phyloP scores from a whole-genome alignment of 352 stramenopile species.

The Phytophthora parvispora region DNA sequence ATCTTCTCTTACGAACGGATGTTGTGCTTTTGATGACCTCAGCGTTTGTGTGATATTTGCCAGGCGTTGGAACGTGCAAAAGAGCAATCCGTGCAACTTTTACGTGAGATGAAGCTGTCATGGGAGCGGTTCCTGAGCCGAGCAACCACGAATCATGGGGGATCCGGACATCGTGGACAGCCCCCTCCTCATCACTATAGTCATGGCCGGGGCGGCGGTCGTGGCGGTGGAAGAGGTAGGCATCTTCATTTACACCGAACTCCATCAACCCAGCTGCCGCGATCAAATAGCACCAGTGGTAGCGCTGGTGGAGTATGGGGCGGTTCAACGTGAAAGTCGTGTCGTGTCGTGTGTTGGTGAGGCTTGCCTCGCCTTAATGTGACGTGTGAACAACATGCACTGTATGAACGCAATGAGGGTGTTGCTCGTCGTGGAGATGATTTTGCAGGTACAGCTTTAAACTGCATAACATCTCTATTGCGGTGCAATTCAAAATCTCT shows the following conservation, averaged over 20 bases:
- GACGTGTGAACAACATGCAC: too few relatives aligned
- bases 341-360: not conserved
- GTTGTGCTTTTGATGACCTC: slow-evolving; percentile 4
- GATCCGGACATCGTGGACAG: slow-evolving; percentile 15
- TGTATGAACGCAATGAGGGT: too few relatives aligned
- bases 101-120: slow-evolving; percentile 64
- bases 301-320: slow-evolving; percentile 5
- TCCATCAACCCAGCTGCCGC: slow-evolving; percentile 10
- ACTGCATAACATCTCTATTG: slow-evolving; percentile 48
- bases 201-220: slow-evolving; percentile 11
- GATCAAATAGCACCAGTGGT: slow-evolving; percentile 16
- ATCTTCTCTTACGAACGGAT: not conserved
- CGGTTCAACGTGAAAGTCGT: slow-evolving; percentile 11
- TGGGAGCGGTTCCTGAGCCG: slow-evolving; percentile 58
- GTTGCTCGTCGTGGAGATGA: too few relatives aligned
- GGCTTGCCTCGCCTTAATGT: not conserved
- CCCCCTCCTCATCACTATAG: slow-evolving; percentile 28
- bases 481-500: slow-evolving; percentile 50
- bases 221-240: slow-evolving; percentile 23
- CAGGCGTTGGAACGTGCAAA: slow-evolving; percentile 51
- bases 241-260: slow-evolving; percentile 41
- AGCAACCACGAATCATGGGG: slow-evolving; percentile 4
- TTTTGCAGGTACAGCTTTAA: slow-evolving; percentile 5
- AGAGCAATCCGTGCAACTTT: slow-evolving; percentile 54
- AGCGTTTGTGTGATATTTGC: slow-evolving; percentile 10